Base-by-base conservation (phyloP, 169 alveolate species). In the Eimeria necatrix region DNA sequence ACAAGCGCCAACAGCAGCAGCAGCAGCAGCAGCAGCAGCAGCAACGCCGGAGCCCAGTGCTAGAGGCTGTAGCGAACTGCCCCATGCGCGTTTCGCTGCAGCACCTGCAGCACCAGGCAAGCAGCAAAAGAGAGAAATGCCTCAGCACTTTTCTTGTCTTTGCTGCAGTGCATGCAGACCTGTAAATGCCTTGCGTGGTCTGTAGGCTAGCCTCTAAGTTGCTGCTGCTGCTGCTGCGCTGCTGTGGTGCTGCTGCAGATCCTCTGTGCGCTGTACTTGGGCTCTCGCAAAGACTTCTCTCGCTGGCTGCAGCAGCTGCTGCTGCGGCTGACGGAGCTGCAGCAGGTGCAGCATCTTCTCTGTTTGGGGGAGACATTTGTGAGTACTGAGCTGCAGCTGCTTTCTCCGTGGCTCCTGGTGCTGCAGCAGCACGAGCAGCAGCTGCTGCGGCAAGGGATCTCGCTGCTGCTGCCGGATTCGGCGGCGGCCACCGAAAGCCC, bases 41-140 rank as follows among this genome's bases (percentile, higher is more conserved):
- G 49, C 53, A 6, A 0, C 49, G 51, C 83, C 46, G 16, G 41
- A 32, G 16, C 51, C 16, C 16, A 8, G 6, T n/a, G 9, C 49
- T 71, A 32, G 53, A 71, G 41, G 83, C 49, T 71, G 16, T 14
- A 24, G 83, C 51, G 24, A 24, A 71, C 46, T 10, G 83, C 83
- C 5, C 51, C 8, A 48, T 71, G 83, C 87, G 87, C 48, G 26
- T 46, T 6, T 76, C 87, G 64, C 41, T 76, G 61, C 87, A 76
- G 87, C 87, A 76, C 56, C 87, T 76, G 87, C 87, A 76, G 41
- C 87, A 76, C 3, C 87, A 76, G 87, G 87, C 24, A 76, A 76
- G 87, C 61, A 76, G 7, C 20, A 32, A 46, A 41, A 76, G 56
- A 48, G n/a, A 52, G 20, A 22, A 52, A 24, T 10, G 56, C 49